Base-by-base conservation (phyloP, 177 flowering plant species). In the Tripterygium wilfordii region DNA sequence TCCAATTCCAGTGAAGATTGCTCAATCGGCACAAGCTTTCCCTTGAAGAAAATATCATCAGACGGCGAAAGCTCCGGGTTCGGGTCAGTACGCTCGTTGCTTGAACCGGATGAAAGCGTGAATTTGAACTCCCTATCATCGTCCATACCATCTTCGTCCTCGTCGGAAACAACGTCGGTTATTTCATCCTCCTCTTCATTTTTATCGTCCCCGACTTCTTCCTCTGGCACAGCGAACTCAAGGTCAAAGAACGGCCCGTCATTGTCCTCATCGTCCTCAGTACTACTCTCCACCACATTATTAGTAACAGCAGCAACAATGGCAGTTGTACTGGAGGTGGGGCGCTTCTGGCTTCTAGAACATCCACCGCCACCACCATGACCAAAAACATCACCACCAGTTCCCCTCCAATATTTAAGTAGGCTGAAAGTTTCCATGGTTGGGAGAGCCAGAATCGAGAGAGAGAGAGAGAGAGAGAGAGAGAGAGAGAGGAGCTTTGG, bases 371-470 rank as follows among this genome's bases (percentile, higher is more conserved):
- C 45, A 2, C 27, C 57, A 21, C 19, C 63, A 13, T 48, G 42
- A 19, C 42, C 60, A 3, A 27, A 32, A 13, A 28, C 39, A 7
- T 15, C 51, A 19, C 25, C 65, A 12, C 63, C 65, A 30, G 55
- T 57, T 4, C 66, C 68, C 42, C 77, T 62, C 94, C 90, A 88
- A 70, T 77, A 83, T 60, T 77, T 88, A 67, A 85, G 94, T 52
- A 88, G 62, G 57, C 83, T 85, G 57, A 88, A 79, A 62, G 84
- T 81, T 70, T 88, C 94, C 96, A 88, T 88, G 17, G 87, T 82
- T 49, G 88, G 91, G 75, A 88, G 71, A 85, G 96, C 95, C 86
- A 85, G 88, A 40, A 54, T 46, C 37, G 21, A 3, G 35, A 21
- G 15, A 28, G 15, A 0, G 15, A 7, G 48, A 13, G 27, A 28